Percentiles rank a stretch among this genome's conserved stretches.
Evolutionary conservation across 2,329 filamentous ascomycete genomes (phyloP).

Genomic region (Trichophyton schoenleinii): DNA sequence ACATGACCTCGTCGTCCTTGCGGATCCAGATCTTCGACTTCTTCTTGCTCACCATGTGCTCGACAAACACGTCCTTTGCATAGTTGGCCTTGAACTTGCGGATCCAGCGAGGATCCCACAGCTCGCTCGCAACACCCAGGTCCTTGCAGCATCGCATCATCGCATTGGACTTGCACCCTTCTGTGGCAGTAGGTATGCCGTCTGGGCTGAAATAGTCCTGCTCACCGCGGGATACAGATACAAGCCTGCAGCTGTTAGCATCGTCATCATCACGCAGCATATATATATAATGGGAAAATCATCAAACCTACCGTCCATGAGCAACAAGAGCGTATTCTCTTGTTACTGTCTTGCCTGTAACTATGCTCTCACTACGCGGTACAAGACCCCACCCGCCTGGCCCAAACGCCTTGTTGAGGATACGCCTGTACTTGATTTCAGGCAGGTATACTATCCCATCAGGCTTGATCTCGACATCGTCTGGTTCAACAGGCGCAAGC

Average conservation of each 20-base stretch:
- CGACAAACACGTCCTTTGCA: constrained; percentile 74
- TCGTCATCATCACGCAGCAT: constrained; percentile 3
- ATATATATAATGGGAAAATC: background rate
- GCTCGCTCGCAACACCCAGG: constrained; percentile 80
- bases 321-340: constrained; percentile 87
- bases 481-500: constrained; percentile 50
- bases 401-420: constrained; percentile 81
- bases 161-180: constrained; percentile 95
- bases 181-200: constrained; percentile 82
- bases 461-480: constrained; percentile 92
- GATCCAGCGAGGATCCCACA: constrained; percentile 93
- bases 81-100: constrained; percentile 63
- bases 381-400: constrained; percentile 93
- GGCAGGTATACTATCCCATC: constrained; percentile 93
- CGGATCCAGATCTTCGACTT: constrained; percentile 75
- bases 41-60: constrained; percentile 78
- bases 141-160: constrained; percentile 98
- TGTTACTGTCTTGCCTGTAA: constrained; percentile 69
- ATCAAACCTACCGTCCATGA: constrained; percentile 56
- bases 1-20: constrained; percentile 64
- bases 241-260: constrained; percentile 48
- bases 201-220: constrained; percentile 87
- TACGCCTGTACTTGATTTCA: constrained; percentile 93
- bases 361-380: constrained; percentile 70
- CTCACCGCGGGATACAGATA: constrained; percentile 85